Percentiles rank a stretch among this genome's conserved stretches.
phyloP scores from a whole-genome alignment of 2,329 filamentous ascomycete species.

The Bipolaris oryzae region DNA sequence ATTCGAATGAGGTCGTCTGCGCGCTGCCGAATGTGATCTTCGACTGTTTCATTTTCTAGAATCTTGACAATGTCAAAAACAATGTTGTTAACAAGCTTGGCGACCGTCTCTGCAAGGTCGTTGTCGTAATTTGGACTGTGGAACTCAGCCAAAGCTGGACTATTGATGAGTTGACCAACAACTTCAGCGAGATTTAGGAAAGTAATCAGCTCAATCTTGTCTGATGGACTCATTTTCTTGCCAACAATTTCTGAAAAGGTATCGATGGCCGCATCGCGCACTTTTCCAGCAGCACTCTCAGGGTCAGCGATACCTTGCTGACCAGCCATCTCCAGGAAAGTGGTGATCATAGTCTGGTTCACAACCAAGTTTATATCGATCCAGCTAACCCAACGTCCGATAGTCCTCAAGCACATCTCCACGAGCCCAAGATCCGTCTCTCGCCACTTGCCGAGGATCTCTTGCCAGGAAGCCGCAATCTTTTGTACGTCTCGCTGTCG shows the following conservation, averaged over 20 bases:
- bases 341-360: constrained; percentile 77
- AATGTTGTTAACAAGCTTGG: constrained; percentile 91
- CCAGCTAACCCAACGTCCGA: constrained; percentile 98
- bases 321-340: constrained; percentile 87
- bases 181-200: constrained; percentile 89
- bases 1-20: constrained; percentile 82
- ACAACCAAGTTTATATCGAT: constrained; percentile 95
- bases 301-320: constrained; percentile 65
- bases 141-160: constrained; percentile 77
- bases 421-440: constrained; percentile 71
- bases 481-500: constrained; percentile 86
- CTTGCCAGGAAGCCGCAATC: constrained; percentile 88
- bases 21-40: constrained; percentile 69
- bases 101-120: constrained; percentile 92
- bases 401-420: constrained; percentile 87
- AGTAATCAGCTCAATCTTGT: constrained; percentile 92
- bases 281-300: constrained; percentile 69
- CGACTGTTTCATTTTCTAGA: constrained; percentile 71
- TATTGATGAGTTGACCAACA: constrained; percentile 82
- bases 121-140: constrained; percentile 89
- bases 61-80: constrained; percentile 86
- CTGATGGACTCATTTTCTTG: constrained; percentile 94
- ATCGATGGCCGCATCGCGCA: constrained; percentile 89
- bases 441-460: constrained; percentile 80
- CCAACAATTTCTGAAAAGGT: constrained; percentile 94